Conservation (phyloP, 805 yeast genomes). For the Saccharomyces kudriavzevii region DNA sequence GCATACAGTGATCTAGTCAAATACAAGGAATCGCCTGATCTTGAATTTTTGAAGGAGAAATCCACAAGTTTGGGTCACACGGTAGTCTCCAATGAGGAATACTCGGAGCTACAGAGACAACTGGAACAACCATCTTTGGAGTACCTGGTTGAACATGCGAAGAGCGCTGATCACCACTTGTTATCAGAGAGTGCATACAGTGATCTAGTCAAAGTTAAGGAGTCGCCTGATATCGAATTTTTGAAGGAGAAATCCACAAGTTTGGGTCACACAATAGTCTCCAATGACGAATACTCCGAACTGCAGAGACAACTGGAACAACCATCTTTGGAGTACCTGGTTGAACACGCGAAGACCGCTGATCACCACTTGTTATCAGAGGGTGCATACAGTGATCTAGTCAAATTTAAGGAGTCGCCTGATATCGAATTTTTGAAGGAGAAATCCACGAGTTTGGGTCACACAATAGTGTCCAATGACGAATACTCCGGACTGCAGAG, state of each 20-base stretch:
- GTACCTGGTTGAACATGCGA: constrained; percentile 6
- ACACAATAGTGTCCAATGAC: constrained; percentile 4
- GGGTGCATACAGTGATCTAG: not conserved
- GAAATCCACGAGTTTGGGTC: not conserved
- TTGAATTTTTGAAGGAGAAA: constrained; percentile 1
- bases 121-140: constrained; percentile 5
- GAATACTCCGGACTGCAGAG: constrained; percentile 4
- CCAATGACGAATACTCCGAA: not conserved
- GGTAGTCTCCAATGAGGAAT: not conserved
- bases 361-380: not conserved
- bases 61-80: constrained; percentile 3
- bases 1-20: not conserved
- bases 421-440: not conserved
- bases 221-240: not conserved
- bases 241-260: not conserved
- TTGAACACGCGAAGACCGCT: constrained; percentile 23
- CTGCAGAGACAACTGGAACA: not conserved
- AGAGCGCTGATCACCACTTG: not conserved
- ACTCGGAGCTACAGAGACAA: constrained; percentile 3
- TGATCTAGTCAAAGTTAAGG: not conserved
- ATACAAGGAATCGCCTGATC: not conserved
- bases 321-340: constrained; percentile 30
- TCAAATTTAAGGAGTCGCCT: not conserved
- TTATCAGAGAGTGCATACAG: not conserved
- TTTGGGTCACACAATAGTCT: not conserved